Evolutionary conservation across 75 land plant species (phyloP), one percentile per base, ranked within the genome.

Genomic region (Sequoiadendron giganteum): DNA sequence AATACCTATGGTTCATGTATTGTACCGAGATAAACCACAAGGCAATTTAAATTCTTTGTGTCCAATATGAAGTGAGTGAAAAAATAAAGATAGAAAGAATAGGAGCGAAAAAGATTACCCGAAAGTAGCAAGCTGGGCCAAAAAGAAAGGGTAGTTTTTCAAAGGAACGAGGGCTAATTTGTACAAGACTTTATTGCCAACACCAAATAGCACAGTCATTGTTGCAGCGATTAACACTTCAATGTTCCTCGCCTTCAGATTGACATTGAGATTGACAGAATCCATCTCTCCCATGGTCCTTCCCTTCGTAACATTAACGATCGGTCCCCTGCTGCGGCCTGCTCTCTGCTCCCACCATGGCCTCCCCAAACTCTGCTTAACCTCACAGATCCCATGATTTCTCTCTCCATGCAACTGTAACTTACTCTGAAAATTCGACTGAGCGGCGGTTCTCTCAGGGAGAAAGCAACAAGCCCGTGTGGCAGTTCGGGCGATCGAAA

Each of bases 81-180:
- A 58, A 6, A 8, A 65, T 5, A 65, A 65, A 25, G 8, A 65
- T 21, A 28, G 10, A 8, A 28, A 65, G 43, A 49, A 10, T 49
- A 11, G 7, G 48, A 49, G 34, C 7, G 21, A 86, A 68, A 56
- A 42, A 72, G 18, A 65, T 72, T 90, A 98, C 96, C 97, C 95
- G 87, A 98, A 87, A 16, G 99, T 98, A 85, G 91, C 96, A 45
- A 98, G 79, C 88, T 95, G 98, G n/a, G 99, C 99, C 88, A 98
- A 92, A 85, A 98, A 96, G 91, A 98, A 95, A 8, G 99, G 99
- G 87, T 95, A 98, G 3, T 95, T 88, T 81, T 91, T 94, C 86
- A 98, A 91, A 10, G 99, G 99, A 48, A 98, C 95, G n/a, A 98
- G 91, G 25, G 99, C 98, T 86, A 98, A 92, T 88, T 96, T 98